Conservation (phyloP, 306 rosid genomes). For the Corylus avellana region DNA sequence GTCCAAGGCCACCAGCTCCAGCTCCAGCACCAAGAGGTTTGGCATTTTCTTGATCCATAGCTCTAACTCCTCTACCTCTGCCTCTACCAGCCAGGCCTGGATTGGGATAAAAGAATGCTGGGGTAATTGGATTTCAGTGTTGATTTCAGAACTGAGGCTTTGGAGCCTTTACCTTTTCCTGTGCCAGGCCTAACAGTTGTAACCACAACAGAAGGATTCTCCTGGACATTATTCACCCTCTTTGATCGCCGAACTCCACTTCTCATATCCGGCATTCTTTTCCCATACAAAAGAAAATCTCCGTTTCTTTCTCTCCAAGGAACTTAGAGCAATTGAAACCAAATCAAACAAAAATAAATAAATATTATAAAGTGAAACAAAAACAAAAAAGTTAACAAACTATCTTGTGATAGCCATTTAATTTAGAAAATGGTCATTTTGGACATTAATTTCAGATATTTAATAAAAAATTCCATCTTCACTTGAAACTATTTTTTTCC, state of each 20-base stretch:
- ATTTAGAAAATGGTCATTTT: not conserved
- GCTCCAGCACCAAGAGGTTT: slow-evolving; percentile 62
- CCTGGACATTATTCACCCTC: slow-evolving; percentile 45
- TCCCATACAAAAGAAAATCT: slow-evolving; percentile 33
- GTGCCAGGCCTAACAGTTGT: slow-evolving; percentile 36
- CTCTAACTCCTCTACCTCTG: slow-evolving; percentile 60
- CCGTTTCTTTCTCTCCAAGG: slow-evolving; percentile 15
- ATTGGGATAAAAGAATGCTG: not conserved
- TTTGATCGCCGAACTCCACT: slow-evolving; percentile 52
- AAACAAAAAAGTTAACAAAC: not conserved
- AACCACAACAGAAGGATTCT: slow-evolving; percentile 40
- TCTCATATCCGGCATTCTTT: slow-evolving; percentile 47
- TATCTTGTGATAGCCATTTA: not conserved
- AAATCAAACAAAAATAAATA: not conserved
- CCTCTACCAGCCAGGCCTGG: slow-evolving; percentile 92
- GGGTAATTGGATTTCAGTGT: slow-evolving; percentile 10
- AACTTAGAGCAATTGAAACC: slow-evolving; percentile 9
- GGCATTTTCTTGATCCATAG: slow-evolving; percentile 42
- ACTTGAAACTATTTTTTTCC: not conserved
- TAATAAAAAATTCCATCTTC: not conserved
- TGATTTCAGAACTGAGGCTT: not conserved
- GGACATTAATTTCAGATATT: not conserved
- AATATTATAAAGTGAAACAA: not conserved
- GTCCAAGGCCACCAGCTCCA: slow-evolving; percentile 49
- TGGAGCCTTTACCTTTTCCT: slow-evolving; percentile 32